phyloP scores from a whole-genome alignment of 768 basidiomycete genomes.

The Hericium coralloides region DNA sequence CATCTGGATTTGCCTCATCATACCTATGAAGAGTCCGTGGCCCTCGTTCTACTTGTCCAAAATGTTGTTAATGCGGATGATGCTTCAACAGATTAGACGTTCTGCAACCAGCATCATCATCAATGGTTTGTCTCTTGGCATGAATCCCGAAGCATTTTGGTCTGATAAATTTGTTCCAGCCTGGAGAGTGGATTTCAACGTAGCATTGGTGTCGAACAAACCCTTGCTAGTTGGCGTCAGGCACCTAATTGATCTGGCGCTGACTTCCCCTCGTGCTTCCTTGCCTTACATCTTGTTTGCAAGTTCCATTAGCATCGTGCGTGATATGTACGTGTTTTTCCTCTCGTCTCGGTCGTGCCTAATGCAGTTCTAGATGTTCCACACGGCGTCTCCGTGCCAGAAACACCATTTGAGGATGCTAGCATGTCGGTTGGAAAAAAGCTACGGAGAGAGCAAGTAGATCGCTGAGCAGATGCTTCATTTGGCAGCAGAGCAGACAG shows the following conservation, averaged over 20 bases:
- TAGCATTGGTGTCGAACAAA: slow-evolving; percentile 16
- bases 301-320: slow-evolving; percentile 18
- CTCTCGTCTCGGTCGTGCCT: background rate
- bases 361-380: background rate
- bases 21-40: background rate
- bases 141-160: too few species aligned
- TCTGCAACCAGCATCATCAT: background rate
- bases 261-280: slow-evolving; percentile 7
- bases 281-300: slow-evolving; percentile 16
- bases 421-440: background rate
- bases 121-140: background rate
- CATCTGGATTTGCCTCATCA: background rate
- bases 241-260: slow-evolving; percentile 17
- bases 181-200: slow-evolving; percentile 22
- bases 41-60: too few species aligned
- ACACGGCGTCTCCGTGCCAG: background rate
- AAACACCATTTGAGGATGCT: background rate
- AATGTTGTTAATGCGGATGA: background rate
- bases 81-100: background rate
- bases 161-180: slow-evolving; percentile 4
- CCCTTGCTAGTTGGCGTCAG: slow-evolving; percentile 15
- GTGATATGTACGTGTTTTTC: background rate
- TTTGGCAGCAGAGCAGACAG: background rate
- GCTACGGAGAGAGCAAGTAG: slow-evolving; percentile 5
- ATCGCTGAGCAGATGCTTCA: slow-evolving; percentile 3